A percentile compares a stretch with the other conserved stretches of the same genome.
These are phyloP conservation scores for Vaccinium macrocarpon DNA, from an alignment of 148 eudicot species.

Conservation along the genomic window DNA sequence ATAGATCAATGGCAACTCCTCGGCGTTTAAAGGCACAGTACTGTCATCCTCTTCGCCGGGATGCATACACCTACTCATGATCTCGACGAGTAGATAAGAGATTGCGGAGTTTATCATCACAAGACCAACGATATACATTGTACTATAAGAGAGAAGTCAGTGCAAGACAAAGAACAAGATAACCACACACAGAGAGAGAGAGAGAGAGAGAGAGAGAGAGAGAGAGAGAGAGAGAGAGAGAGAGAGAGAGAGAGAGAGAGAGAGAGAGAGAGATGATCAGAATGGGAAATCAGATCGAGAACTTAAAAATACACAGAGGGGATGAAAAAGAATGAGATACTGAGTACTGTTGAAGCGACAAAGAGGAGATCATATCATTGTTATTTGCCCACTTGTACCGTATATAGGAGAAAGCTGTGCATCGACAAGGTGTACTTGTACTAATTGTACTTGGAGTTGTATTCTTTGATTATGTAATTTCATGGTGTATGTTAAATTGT, in stretches of 20 bases:
- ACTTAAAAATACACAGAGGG: not conserved
- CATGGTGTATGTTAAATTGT: too few species aligned
- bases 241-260: not conserved
- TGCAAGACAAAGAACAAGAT: not conserved
- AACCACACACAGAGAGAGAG: not conserved
- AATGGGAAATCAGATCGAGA: not conserved
- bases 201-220: not conserved
- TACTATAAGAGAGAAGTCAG: slow-evolving; percentile 19
- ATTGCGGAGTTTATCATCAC: slow-evolving; percentile 18
- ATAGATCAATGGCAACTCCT: slow-evolving; percentile 23
- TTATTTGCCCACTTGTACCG: not conserved
- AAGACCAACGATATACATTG: slow-evolving; percentile 14
- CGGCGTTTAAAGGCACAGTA: slow-evolving; percentile 8
- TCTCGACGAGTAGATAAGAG: slow-evolving; percentile 24
- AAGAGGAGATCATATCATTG: not conserved
- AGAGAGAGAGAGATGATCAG: not conserved
- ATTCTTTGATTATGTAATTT: too few species aligned
- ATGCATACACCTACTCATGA: not conserved
- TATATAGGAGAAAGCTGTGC: not conserved
- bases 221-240: not conserved
- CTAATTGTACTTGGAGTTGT: too few species aligned
- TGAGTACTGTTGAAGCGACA: not conserved
- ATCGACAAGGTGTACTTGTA: not conserved
- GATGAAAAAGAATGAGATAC: not conserved
- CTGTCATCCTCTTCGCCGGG: not conserved